Conservation (phyloP, 2,329 filamentous ascomycete genomes). For the Scedosporium minutisporum region DNA sequence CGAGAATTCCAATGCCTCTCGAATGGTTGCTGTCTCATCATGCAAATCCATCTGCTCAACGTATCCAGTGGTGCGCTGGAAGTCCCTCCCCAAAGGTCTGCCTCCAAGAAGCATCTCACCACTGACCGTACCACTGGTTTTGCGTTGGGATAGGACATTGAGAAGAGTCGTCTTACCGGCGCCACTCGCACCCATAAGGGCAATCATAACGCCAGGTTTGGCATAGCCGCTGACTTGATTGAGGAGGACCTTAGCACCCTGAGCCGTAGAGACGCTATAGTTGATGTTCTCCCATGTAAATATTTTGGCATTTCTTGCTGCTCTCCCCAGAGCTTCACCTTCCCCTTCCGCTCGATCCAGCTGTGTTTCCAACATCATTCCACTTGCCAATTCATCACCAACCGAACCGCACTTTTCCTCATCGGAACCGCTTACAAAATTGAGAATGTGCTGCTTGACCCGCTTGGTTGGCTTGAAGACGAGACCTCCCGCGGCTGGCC, state of each 20-base stretch:
- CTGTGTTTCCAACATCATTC: background rate
- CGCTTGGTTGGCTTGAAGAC: slow-evolving; percentile 55
- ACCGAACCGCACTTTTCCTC: too few species aligned
- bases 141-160: slow-evolving; percentile 62
- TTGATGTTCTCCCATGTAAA: slow-evolving; percentile 44
- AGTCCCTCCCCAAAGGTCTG: slow-evolving; percentile 33
- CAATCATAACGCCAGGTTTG: slow-evolving; percentile 56
- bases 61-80: slow-evolving; percentile 60
- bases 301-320: slow-evolving; percentile 21
- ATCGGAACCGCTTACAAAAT: too few species aligned
- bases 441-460: slow-evolving; percentile 37
- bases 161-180: slow-evolving; percentile 77
- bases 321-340: background rate
- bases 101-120: slow-evolving; percentile 56
- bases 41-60: slow-evolving; percentile 84
- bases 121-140: slow-evolving; percentile 29
- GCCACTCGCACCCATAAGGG: slow-evolving; percentile 68
- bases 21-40: slow-evolving; percentile 69
- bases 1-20: slow-evolving; percentile 70
- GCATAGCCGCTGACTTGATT: slow-evolving; percentile 10
- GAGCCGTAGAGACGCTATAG: slow-evolving; percentile 45
- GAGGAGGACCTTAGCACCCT: slow-evolving; percentile 27
- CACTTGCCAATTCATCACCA: too few species aligned
- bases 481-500: slow-evolving; percentile 55
- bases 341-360: too few species aligned